A percentile compares a stretch with the other conserved stretches of the same genome.
Evolutionary conservation across 192 early-diverging fungal species (phyloP).

Genomic region (Radiomyces spectabilis): DNA sequence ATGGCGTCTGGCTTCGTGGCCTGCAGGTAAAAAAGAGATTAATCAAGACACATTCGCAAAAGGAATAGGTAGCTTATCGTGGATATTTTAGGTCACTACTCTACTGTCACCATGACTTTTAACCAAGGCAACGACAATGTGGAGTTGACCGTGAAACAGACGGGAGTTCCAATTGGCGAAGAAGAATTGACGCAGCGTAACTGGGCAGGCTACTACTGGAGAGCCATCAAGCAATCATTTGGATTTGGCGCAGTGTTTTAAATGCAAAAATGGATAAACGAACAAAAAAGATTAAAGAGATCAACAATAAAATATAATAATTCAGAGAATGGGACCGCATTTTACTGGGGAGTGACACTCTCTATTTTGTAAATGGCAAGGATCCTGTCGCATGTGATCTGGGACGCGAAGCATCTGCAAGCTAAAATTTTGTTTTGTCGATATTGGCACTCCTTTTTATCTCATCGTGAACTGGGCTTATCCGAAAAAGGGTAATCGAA

Average conservation of each 20-base stretch:
- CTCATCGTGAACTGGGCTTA: too few relatives aligned
- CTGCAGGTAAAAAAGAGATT: slow-evolving; percentile 34
- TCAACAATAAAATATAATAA: too few relatives aligned
- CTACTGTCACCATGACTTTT: slow-evolving; percentile 70
- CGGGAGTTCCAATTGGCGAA: slow-evolving; percentile 81
- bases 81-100: slow-evolving; percentile 57
- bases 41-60: background rate
- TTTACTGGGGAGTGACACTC: too few relatives aligned
- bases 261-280: background rate
- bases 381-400: too few relatives aligned
- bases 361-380: too few relatives aligned
- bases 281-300: too few relatives aligned
- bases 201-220: slow-evolving; percentile 93
- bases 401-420: too few relatives aligned
- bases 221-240: slow-evolving; percentile 83
- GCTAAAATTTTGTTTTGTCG: too few relatives aligned
- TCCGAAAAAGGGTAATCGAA: too few relatives aligned
- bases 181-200: slow-evolving; percentile 78
- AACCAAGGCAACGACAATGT: slow-evolving; percentile 63
- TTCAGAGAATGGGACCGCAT: too few relatives aligned
- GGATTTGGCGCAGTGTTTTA: slow-evolving; percentile 38
- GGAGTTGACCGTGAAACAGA: slow-evolving; percentile 66
- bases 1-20: slow-evolving; percentile 85
- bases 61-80: background rate
- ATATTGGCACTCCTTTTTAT: too few relatives aligned